These are phyloP conservation scores for Cylindrodendrum hubeiense DNA, from an alignment of 2,329 filamentous ascomycete genomes.

Conservation along the genomic window DNA sequence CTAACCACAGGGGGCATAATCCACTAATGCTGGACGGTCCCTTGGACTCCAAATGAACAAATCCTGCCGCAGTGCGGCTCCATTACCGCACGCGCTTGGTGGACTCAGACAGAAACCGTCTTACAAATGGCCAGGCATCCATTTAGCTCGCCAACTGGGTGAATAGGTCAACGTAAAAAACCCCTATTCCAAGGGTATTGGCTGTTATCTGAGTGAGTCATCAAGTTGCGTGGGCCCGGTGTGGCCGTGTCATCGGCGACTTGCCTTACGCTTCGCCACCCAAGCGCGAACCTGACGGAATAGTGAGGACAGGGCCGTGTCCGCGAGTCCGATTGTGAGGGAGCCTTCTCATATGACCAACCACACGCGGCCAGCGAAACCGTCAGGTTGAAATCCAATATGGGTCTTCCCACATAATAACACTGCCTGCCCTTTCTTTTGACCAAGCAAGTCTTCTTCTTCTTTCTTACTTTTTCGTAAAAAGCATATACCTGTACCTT, in stretches of 20 bases:
- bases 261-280: conserved; percentile 17
- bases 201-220: conserved; percentile 14
- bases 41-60: neutral
- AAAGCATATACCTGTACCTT: conserved; percentile 1
- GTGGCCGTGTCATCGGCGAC: conserved; percentile 21
- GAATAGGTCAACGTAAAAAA: neutral
- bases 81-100: neutral
- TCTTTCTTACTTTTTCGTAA: neutral
- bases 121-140: conserved; percentile 20
- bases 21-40: no score
- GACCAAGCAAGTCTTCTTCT: neutral
- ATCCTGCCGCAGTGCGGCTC: neutral
- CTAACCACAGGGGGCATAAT: no score
- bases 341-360: conserved; percentile 11
- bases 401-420: conserved; percentile 7
- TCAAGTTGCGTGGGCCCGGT: neutral
- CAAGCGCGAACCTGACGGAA: conserved; percentile 10
- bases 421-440: neutral
- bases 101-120: neutral
- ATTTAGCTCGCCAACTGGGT: neutral
- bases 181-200: neutral
- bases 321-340: neutral
- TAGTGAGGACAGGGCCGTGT: neutral
- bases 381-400: neutral
- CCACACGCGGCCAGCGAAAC: conserved; percentile 19